A percentile compares a stretch with the other conserved stretches of the same genome.
Evolutionary conservation across 495 filamentous ascomycete species (phyloP).

Genomic region (Saxophila tyrrhenica): DNA sequence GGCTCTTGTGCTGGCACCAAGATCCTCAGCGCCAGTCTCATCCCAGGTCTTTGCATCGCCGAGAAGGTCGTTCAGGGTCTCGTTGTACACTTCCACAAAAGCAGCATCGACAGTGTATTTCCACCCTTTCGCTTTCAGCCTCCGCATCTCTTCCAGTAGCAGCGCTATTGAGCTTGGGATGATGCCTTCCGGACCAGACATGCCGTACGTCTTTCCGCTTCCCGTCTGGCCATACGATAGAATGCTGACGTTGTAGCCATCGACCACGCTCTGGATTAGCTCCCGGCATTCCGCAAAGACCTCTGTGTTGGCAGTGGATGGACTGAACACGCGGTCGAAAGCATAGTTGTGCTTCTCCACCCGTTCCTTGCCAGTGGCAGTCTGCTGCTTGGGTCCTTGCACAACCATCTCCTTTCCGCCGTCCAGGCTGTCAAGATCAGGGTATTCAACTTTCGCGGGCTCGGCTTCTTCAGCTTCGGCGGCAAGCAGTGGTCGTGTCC

Average conservation of each 20-base stretch:
- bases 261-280: constrained; percentile 87
- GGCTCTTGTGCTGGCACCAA: constrained; percentile 2
- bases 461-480: constrained; percentile 36
- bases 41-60: constrained; percentile 47
- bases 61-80: constrained; percentile 87
- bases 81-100: constrained; percentile 99
- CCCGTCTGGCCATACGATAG: constrained; percentile 98
- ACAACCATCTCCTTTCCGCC: constrained; percentile 70
- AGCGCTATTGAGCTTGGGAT: constrained; percentile 87
- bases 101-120: constrained; percentile 85
- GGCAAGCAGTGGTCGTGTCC: constrained; percentile 71
- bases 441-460: constrained; percentile 60
- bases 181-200: constrained; percentile 88
- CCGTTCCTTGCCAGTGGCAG: constrained; percentile 53
- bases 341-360: constrained; percentile 73
- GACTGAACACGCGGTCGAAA: constrained; percentile 90
- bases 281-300: constrained; percentile 97
- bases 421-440: constrained; percentile 57
- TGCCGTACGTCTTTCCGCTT: constrained; percentile 92
- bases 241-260: constrained; percentile 98
- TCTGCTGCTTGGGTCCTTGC: constrained; percentile 68
- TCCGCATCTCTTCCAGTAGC: constrained; percentile 76
- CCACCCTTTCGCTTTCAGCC: constrained; percentile 85
- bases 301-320: constrained; percentile 62
- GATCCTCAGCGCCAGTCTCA: constrained; percentile 7